A percentile compares a stretch with the other conserved stretches of the same genome.
phyloP scores from a whole-genome alignment of 208 protist species.

The Trypanosoma vivax region DNA sequence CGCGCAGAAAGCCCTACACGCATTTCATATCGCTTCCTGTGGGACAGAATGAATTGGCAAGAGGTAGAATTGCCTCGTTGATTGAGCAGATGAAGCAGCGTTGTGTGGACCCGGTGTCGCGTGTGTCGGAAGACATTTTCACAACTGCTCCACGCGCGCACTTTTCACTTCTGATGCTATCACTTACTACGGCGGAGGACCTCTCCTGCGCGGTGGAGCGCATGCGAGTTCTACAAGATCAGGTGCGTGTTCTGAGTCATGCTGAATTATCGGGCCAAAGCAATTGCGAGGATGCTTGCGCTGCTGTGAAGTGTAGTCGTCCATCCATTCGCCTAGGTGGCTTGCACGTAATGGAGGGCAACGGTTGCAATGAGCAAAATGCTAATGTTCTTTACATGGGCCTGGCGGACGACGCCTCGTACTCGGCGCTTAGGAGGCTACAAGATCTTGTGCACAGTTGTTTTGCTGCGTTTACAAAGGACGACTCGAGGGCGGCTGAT shows the following conservation, averaged over 20 bases:
- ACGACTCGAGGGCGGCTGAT: slow-evolving; percentile 25
- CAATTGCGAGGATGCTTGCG: background rate
- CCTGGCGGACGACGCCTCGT: slow-evolving; percentile 28
- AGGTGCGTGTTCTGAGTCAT: slow-evolving; percentile 7
- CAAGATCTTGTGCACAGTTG: slow-evolving; percentile 40
- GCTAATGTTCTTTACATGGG: slow-evolving; percentile 77
- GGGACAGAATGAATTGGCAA: slow-evolving; percentile 35
- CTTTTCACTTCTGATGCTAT: slow-evolving; percentile 69
- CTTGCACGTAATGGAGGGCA: slow-evolving; percentile 41
- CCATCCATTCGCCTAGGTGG: slow-evolving; percentile 28
- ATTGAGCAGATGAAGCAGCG: slow-evolving; percentile 25
- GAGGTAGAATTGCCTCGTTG: slow-evolving; percentile 16
- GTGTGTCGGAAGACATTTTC: slow-evolving; percentile 38
- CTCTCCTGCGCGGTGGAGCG: slow-evolving; percentile 37
- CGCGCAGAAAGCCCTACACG: slow-evolving; percentile 34
- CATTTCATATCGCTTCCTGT: slow-evolving; percentile 80
- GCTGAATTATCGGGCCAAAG: slow-evolving; percentile 5
- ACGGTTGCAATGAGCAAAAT: slow-evolving; percentile 19
- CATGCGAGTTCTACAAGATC: slow-evolving; percentile 21
- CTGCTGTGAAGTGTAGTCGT: background rate
- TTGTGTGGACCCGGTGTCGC: background rate
- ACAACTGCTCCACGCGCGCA: slow-evolving; percentile 43
- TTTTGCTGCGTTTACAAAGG: slow-evolving; percentile 47
- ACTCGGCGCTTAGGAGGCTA: slow-evolving; percentile 22
- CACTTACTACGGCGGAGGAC: slow-evolving; percentile 37